phyloP scores from a whole-genome alignment of 139 green algal genomes.

The Chlamydomonas applanata region DNA sequence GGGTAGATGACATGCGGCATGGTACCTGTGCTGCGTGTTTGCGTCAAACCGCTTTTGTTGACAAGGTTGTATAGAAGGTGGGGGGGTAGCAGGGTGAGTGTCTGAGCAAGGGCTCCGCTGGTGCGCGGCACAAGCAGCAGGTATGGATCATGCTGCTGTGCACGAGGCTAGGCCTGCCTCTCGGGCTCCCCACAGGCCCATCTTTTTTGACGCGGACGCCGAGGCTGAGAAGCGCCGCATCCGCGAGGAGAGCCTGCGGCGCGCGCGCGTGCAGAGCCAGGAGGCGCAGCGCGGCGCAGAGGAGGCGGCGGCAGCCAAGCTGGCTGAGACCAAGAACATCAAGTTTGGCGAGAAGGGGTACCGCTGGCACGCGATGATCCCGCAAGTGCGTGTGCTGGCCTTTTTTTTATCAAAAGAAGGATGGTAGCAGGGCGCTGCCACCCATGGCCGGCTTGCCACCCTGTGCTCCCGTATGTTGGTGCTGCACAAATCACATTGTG shows the following conservation, averaged over 20 bases:
- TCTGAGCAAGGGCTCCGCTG: not conserved
- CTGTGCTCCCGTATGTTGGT: no score
- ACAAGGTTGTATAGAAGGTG: not conserved
- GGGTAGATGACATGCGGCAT: no score
- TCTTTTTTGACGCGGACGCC: conserved; percentile 19
- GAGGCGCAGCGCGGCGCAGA: not conserved
- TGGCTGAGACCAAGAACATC: not conserved
- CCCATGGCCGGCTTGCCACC: no score
- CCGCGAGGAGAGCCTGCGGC: conserved; percentile 22
- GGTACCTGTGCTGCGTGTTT: no score
- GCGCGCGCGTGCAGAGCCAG: conserved; percentile 16
- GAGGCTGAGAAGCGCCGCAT: conserved; percentile 26
- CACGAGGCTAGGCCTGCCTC: no score
- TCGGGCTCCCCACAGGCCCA: conserved; percentile 1
- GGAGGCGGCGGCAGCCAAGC: conserved; percentile 6
- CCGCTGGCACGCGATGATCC: conserved; percentile 36
- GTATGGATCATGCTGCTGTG: no score
- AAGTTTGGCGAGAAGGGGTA: conserved; percentile 22
- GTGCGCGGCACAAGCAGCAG: not conserved
- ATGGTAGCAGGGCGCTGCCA: no score
- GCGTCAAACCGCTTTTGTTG: no score
- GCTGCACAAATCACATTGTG: no score
- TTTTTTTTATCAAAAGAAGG: no score
- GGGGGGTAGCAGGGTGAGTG: not conserved
- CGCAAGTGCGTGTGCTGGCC: conserved; percentile 6